Percentiles rank a stretch among this genome's conserved stretches.
Evolutionary conservation across 179 eudicot species (phyloP).

Genomic region (Vitellaria paradoxa): DNA sequence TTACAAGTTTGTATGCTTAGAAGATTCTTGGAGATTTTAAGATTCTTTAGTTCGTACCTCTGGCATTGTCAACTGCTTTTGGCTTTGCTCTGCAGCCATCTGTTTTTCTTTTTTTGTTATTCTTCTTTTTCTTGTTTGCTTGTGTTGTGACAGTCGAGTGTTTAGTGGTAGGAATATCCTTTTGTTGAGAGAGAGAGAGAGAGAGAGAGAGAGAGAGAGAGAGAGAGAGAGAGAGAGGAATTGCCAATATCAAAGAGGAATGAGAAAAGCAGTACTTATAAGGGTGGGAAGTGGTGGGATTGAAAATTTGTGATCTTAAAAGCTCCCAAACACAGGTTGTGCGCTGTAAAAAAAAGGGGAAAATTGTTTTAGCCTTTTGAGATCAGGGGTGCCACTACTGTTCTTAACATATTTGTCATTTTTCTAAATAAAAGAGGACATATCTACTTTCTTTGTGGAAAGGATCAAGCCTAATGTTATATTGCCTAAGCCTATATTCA

Average conservation of each 20-base stretch:
- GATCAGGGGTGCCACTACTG: slow-evolving; percentile 2
- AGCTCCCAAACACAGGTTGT: slow-evolving; percentile 1
- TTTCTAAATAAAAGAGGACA: slow-evolving; percentile 28
- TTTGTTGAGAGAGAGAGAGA: slow-evolving; percentile 12
- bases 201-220: slow-evolving; percentile 16
- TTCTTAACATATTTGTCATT: slow-evolving; percentile 21
- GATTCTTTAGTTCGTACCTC: slow-evolving; percentile 48
- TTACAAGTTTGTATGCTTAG: not conserved
- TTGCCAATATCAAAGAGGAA: slow-evolving; percentile 15
- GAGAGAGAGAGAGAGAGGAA: no score
- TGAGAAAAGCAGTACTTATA: slow-evolving; percentile 24
- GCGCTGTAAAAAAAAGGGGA: slow-evolving; percentile 5
- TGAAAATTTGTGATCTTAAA: slow-evolving; percentile 6
- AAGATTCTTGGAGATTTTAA: slow-evolving; percentile 4
- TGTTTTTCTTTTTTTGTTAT: slow-evolving; percentile 15
- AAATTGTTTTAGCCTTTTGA: not conserved
- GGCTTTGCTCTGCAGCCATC: slow-evolving; percentile 38
- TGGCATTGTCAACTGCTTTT: slow-evolving; percentile 35
- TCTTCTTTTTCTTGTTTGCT: slow-evolving; percentile 24
- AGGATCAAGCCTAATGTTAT: slow-evolving; percentile 24
- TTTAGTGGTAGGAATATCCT: not conserved
- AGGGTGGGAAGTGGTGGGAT: slow-evolving; percentile 23
- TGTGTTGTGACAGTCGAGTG: slow-evolving; percentile 13
- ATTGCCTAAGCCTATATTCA: slow-evolving; percentile 21
- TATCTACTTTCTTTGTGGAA: slow-evolving; percentile 13